phyloP scores from a whole-genome alignment of 2,329 filamentous ascomycete species.

The Tolypocladium capitatum region DNA sequence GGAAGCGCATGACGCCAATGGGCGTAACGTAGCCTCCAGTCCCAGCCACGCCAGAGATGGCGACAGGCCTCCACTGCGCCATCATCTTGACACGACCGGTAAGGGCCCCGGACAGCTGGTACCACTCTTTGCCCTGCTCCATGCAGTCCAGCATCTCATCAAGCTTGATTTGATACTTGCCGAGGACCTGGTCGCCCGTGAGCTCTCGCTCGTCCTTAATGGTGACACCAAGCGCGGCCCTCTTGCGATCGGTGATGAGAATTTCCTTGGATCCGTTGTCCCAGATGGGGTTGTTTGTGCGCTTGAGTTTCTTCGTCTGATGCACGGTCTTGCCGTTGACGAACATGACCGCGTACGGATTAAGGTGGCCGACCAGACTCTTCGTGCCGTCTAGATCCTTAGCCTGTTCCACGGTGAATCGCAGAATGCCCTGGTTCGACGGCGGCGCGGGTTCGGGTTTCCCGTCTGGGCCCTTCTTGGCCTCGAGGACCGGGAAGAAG shows the following conservation, averaged over 20 bases:
- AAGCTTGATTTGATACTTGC: conserved; percentile 88
- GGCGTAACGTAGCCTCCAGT: conserved; percentile 86
- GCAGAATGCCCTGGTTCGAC: conserved; percentile 83
- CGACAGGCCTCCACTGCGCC: conserved; percentile 91
- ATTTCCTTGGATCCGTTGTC: conserved; percentile 87
- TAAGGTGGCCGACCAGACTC: conserved; percentile 82
- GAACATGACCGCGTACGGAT: conserved; percentile 77
- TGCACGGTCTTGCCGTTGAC: conserved; percentile 90
- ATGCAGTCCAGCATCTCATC: conserved; percentile 86
- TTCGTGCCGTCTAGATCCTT: conserved; percentile 90
- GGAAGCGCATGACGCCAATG: conserved; percentile 87
- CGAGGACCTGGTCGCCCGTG: conserved; percentile 67
- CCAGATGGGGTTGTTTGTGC: conserved; percentile 96
- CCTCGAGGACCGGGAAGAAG: conserved; percentile 87
- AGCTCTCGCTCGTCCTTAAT: conserved; percentile 94
- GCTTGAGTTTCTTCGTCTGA: conserved; percentile 81
- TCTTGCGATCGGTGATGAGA: conserved; percentile 85
- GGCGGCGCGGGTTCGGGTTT: conserved; percentile 71
- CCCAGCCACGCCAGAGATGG: conserved; percentile 64
- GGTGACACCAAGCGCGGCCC: conserved; percentile 77
- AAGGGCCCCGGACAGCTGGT: conserved; percentile 68
- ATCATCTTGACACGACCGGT: conserved; percentile 81
- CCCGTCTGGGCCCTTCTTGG: conserved; percentile 59
- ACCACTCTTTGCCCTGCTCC: conserved; percentile 93
- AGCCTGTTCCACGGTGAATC: conserved; percentile 87